Evolutionary conservation across 345 rosid genomes (phyloP), one percentile per base, ranked within the genome.

Genomic region (Corchorus olitorius): DNA sequence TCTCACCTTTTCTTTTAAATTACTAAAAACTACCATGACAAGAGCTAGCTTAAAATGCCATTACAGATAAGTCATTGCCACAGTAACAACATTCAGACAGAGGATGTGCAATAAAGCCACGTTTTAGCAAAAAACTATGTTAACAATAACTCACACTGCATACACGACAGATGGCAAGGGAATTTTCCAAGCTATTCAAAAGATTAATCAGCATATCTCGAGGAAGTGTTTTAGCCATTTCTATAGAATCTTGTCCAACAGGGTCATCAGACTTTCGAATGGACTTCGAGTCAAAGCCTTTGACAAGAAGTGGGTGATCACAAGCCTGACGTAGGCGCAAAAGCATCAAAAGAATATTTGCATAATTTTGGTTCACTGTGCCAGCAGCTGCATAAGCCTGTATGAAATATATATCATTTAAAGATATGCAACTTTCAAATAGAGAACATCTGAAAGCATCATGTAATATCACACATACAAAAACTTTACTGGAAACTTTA

Each of bases 261-360:
- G 88, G 87, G 70, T 87, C 88, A 73, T 87, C 88, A 73, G 97
- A 86, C 79, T 67, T 82, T 65, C 85, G 89, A 71, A 88, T 88
- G 65, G 89, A 87, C 63, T 87, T 89, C 65, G 95, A 84, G 82
- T 70, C 79, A 80, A 76, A 80, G 77, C 81, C 84, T 83, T 90
- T 89, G 43, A 90, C 94, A 71, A 95, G 98, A 78, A 85, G 77
- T 27, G 99, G 99, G 77, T 95, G 98, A 79, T 92, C 98, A 85
- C 99, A 93, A 79, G 99, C 99, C 82, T 93, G 98, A 70, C 99
- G 96, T 50, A 95, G 93, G 73, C 97, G 96, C 84, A 95, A 86
- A 83, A 95, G 98, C 98, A 95, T 83, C 84, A 95, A 83, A 83
- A 95, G 99, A 81, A 95, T 93, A 83, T 88, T 95, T 72, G 98